Percentiles rank a stretch among this genome's conserved stretches.
These are phyloP conservation scores for Fusarium sublunatum DNA, from an alignment of 2,329 filamentous ascomycete species.

Conservation along the genomic window DNA sequence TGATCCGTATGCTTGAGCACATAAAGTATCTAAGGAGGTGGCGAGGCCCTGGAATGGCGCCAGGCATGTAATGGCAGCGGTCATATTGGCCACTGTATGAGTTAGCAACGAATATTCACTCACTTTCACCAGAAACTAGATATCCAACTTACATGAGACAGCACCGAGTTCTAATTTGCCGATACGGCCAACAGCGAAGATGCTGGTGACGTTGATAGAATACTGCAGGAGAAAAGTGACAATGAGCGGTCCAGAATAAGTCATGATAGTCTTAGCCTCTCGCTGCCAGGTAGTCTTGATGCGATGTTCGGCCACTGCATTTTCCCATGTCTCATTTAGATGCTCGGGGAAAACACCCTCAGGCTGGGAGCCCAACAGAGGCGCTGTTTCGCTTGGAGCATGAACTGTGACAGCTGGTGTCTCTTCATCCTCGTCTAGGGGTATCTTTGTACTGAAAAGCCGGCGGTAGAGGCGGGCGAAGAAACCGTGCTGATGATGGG, in stretches of 20 bases:
- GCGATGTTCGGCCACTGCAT: slow-evolving; percentile 81
- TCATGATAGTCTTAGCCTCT: slow-evolving; percentile 82
- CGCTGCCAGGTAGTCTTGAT: slow-evolving; percentile 93
- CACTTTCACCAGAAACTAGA: background rate
- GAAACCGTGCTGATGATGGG: slow-evolving; percentile 50
- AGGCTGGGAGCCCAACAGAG: slow-evolving; percentile 54
- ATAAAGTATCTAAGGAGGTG: slow-evolving; percentile 91
- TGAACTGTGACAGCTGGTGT: slow-evolving; percentile 51
- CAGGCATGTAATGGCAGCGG: slow-evolving; percentile 80
- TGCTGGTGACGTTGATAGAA: slow-evolving; percentile 82
- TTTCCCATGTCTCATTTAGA: slow-evolving; percentile 82
- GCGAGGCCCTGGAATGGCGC: slow-evolving; percentile 86
- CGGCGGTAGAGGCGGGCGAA: slow-evolving; percentile 58
- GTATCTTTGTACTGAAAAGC: slow-evolving; percentile 68
- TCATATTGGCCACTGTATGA: slow-evolving; percentile 70
- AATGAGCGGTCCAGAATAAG: slow-evolving; percentile 77
- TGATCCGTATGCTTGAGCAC: slow-evolving; percentile 92
- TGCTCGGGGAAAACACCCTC: slow-evolving; percentile 61
- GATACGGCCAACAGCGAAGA: slow-evolving; percentile 81
- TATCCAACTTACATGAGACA: slow-evolving; percentile 53
- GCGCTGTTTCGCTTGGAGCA: slow-evolving; percentile 55
- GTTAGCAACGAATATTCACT: slow-evolving; percentile 18
- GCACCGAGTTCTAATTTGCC: slow-evolving; percentile 69
- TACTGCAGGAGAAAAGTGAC: slow-evolving; percentile 82
- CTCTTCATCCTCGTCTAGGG: slow-evolving; percentile 52